These are phyloP conservation scores for Aspergillus tamarii DNA, from an alignment of 2,329 filamentous ascomycete genomes.

Conservation along the genomic window DNA sequence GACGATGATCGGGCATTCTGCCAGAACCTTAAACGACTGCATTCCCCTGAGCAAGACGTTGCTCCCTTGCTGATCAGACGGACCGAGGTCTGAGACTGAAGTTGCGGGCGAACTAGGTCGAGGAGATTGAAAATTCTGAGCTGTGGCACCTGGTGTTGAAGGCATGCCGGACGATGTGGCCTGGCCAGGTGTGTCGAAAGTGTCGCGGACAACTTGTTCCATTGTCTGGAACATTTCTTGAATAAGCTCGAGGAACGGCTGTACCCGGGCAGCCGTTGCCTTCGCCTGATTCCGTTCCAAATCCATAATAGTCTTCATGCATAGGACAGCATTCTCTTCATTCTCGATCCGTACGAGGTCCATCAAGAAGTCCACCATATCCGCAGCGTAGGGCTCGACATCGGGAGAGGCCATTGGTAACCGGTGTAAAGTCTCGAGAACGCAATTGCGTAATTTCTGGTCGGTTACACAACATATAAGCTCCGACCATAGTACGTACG, in stretches of 20 bases:
- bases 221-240: conserved; percentile 95
- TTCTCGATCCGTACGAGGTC: conserved; percentile 87
- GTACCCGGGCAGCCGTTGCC: conserved; percentile 77
- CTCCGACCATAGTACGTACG: not conserved
- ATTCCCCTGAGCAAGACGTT: conserved; percentile 87
- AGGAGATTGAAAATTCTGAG: conserved; percentile 79
- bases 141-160: conserved; percentile 54
- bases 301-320: conserved; percentile 97
- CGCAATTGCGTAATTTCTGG: conserved; percentile 85
- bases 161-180: conserved; percentile 55
- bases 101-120: conserved; percentile 87
- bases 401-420: conserved; percentile 76
- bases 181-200: conserved; percentile 77
- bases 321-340: conserved; percentile 97
- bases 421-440: conserved; percentile 92
- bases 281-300: conserved; percentile 91
- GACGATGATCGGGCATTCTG: conserved; percentile 97
- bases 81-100: conserved; percentile 75
- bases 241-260: conserved; percentile 87
- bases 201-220: conserved; percentile 91
- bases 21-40: conserved; percentile 98
- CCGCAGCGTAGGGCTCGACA: conserved; percentile 84
- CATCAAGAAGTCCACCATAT: conserved; percentile 90
- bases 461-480: not conserved
- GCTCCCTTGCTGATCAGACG: conserved; percentile 74